Conservation (phyloP, 169 alveolate genomes). For the Plasmodium gallinaceum region DNA sequence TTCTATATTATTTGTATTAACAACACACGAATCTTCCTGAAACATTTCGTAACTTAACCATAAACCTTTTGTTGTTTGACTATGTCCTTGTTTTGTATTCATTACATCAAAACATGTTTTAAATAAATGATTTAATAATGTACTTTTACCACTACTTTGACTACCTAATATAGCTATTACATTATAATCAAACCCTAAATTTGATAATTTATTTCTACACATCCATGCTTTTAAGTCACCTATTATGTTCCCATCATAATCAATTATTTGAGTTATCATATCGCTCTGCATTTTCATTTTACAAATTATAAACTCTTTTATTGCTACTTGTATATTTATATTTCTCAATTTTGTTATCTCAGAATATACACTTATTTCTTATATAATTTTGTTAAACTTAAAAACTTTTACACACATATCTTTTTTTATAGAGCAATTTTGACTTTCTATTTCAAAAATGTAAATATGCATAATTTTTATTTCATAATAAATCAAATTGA, state of each 20-base stretch:
- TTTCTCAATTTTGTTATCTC: no score
- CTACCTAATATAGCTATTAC: slow-evolving; percentile 92
- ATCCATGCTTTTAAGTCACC: slow-evolving; percentile 72
- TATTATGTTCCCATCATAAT: slow-evolving; percentile 71
- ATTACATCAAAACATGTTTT: slow-evolving; percentile 89
- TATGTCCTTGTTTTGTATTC: slow-evolving; percentile 90
- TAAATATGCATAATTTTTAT: no score
- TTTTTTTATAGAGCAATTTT: no score
- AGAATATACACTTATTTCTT: no score
- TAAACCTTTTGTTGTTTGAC: slow-evolving; percentile 93
- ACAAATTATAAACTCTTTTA: no score
- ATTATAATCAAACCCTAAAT: slow-evolving; percentile 82
- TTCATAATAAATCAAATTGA: no score
- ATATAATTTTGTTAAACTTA: no score
- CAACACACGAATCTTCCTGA: neutral
- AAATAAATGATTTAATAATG: slow-evolving; percentile 87
- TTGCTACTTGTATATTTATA: no score
- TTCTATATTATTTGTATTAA: neutral
- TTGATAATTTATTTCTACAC: slow-evolving; percentile 20
- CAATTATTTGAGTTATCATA: slow-evolving; percentile 47
- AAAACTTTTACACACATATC: no score
- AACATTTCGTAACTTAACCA: slow-evolving; percentile 88
- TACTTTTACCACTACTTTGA: slow-evolving; percentile 94
- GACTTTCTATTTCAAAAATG: no score
- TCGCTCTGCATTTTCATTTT: slow-evolving; percentile 12